Conservation (phyloP, 2,329 filamentous ascomycete genomes). For the Beauveria sp. region DNA sequence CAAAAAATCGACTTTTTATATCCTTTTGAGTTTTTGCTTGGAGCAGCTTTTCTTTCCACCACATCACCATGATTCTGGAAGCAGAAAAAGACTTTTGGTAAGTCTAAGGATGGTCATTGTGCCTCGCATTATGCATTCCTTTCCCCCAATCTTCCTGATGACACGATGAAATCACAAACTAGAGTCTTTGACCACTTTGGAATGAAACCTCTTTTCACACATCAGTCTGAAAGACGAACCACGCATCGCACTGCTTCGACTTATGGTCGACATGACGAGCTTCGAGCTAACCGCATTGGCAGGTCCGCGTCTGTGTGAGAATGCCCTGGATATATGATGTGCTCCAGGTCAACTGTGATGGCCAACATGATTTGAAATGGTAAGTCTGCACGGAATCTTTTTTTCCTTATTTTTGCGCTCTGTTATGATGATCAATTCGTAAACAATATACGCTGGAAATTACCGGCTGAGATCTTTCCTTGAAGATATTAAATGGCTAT, state of each 20-base stretch:
- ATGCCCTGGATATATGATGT: neutral
- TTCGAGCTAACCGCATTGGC: slow-evolving; percentile 2
- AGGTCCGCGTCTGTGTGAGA: neutral
- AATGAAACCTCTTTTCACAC: slow-evolving; percentile 82
- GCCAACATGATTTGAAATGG: slow-evolving; percentile 17
- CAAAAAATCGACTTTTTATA: slow-evolving; percentile 15
- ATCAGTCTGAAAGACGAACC: slow-evolving; percentile 71
- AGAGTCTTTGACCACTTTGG: slow-evolving; percentile 89
- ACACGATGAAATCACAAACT: slow-evolving; percentile 83
- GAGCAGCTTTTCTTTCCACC: slow-evolving; percentile 17
- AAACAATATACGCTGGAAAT: slow-evolving; percentile 78
- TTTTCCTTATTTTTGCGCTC: neutral
- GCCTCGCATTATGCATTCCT: slow-evolving; percentile 11
- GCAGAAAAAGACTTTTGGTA: slow-evolving; percentile 21
- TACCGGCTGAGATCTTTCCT: slow-evolving; percentile 77
- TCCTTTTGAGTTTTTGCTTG: slow-evolving; percentile 20
- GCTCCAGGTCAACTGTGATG: neutral
- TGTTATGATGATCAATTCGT: slow-evolving; percentile 56
- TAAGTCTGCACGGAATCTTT: slow-evolving; percentile 19
- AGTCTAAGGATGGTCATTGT: slow-evolving; percentile 9
- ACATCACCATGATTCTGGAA: slow-evolving; percentile 10
- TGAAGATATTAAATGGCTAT: slow-evolving; percentile 85
- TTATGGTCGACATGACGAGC: neutral
- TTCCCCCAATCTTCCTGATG: slow-evolving; percentile 52
- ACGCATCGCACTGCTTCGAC: neutral